A percentile compares a stretch with the other conserved stretches of the same genome.
phyloP scores from a whole-genome alignment of 129 eudicot species.

The Escallonia rubra region DNA sequence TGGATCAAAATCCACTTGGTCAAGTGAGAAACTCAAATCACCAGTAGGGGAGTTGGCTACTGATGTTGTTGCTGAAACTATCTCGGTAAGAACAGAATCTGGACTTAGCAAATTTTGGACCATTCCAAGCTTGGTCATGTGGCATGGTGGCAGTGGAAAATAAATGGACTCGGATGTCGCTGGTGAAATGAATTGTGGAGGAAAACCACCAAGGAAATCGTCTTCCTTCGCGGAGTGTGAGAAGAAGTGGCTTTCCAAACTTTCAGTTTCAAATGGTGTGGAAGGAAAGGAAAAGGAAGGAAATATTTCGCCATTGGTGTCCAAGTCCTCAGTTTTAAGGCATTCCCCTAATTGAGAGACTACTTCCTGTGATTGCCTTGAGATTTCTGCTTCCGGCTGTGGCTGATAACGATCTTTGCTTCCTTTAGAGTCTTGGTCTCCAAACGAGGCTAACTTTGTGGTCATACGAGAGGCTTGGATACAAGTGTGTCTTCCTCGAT shows the following conservation, averaged over 20 bases:
- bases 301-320: constrained; percentile 3
- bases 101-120: constrained; percentile 27
- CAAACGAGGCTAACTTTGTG: not conserved
- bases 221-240: not conserved
- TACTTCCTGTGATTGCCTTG: not conserved
- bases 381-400: not conserved
- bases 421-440: not conserved
- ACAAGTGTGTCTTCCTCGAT: constrained; percentile 58
- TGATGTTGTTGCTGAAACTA: constrained; percentile 49
- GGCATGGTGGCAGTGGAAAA: constrained; percentile 12
- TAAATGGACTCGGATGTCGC: constrained; percentile 27
- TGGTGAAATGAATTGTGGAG: constrained; percentile 10
- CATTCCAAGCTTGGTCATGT: constrained; percentile 6
- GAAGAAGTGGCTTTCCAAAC: constrained; percentile 7
- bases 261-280: constrained; percentile 14
- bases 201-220: not conserved
- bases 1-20: constrained; percentile 38
- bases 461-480: constrained; percentile 33
- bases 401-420: not conserved
- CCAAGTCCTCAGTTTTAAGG: constrained; percentile 8
- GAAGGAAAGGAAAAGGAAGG: constrained; percentile 25
- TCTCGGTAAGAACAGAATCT: constrained; percentile 43
- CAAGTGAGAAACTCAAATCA: constrained; percentile 39
- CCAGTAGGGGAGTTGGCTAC: constrained; percentile 39
- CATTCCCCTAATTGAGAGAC: not conserved